phyloP scores from a whole-genome alignment of 257 asterid species.

The Vinca minor region DNA sequence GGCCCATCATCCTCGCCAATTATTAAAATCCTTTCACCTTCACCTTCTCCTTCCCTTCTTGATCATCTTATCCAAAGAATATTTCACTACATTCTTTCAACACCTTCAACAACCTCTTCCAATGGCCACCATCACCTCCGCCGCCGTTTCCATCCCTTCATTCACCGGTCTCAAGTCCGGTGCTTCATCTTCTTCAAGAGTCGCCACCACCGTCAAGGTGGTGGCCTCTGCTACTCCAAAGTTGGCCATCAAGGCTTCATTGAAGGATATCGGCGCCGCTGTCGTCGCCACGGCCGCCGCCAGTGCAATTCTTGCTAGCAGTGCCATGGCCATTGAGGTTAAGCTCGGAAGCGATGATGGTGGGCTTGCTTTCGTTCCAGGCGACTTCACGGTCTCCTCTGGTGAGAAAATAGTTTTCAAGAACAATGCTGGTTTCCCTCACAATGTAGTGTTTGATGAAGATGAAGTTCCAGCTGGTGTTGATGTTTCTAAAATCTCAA shows the following conservation, averaged over 20 bases:
- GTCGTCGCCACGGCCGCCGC: conserved; percentile 70
- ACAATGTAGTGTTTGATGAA: conserved; percentile 80
- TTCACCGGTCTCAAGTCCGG: conserved; percentile 58
- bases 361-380: conserved; percentile 46
- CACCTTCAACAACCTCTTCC: background rate
- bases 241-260: conserved; percentile 44
- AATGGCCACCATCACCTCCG: conserved; percentile 65
- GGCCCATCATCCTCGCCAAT: background rate
- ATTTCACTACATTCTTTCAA: background rate
- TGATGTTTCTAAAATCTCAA: conserved; percentile 59
- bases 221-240: conserved; percentile 22
- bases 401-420: conserved; percentile 73
- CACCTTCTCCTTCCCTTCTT: conserved; percentile 17
- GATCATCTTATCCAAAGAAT: conserved; percentile 6
- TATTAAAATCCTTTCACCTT: conserved; percentile 26
- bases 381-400: conserved; percentile 37
- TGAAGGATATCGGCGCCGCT: conserved; percentile 54
- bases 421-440: conserved; percentile 87
- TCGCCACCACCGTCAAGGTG: conserved; percentile 23
- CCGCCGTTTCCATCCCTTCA: conserved; percentile 63
- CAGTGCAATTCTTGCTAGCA: conserved; percentile 52
- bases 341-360: conserved; percentile 61
- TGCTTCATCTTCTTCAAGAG: conserved; percentile 30
- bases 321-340: conserved; percentile 55
- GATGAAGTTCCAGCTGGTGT: conserved; percentile 77